Evolutionary conservation across 192 early-diverging fungal species (phyloP).

Genomic region (Radiomyces spectabilis): DNA sequence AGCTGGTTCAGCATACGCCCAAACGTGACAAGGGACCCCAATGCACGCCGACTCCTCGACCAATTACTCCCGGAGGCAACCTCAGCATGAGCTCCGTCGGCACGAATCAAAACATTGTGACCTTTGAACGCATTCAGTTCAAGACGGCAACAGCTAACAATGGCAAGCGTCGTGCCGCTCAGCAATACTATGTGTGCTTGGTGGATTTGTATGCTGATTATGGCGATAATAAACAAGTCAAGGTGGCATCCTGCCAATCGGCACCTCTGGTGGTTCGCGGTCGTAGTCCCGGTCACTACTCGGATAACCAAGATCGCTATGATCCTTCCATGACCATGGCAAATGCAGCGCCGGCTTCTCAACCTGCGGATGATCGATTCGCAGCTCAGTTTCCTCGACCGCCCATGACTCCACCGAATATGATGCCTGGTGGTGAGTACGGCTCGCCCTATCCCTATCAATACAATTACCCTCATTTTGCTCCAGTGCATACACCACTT

Average conservation of each 20-base stretch:
- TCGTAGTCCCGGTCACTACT: slow-evolving; percentile 87
- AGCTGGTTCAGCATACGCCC: slow-evolving; percentile 79
- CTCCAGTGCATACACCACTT: slow-evolving; percentile 3
- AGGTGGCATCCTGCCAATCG: slow-evolving; percentile 59
- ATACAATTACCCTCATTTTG: slow-evolving; percentile 3
- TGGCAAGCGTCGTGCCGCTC: slow-evolving; percentile 81
- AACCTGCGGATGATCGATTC: neutral
- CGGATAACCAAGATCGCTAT: slow-evolving; percentile 41
- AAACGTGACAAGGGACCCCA: slow-evolving; percentile 93
- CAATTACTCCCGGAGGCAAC: slow-evolving; percentile 48
- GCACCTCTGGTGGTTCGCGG: slow-evolving; percentile 84
- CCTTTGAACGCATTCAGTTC: slow-evolving; percentile 92
- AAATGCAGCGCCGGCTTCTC: neutral
- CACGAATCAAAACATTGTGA: slow-evolving; percentile 34
- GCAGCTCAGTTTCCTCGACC: neutral
- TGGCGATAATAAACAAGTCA: slow-evolving; percentile 41
- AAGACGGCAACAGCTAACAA: slow-evolving; percentile 93
- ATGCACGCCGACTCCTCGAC: slow-evolving; percentile 50
- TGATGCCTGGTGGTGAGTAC: neutral
- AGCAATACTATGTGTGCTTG: slow-evolving; percentile 82
- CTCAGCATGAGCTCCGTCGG: slow-evolving; percentile 31
- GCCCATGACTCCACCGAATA: neutral
- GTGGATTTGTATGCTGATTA: slow-evolving; percentile 70
- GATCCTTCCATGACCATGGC: neutral
- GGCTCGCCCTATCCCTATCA: slow-evolving; percentile 5